Evolutionary conservation across 179 eudicot genomes (phyloP), one percentile per base, ranked within the genome.

Genomic region (Corrigiola litoralis): DNA sequence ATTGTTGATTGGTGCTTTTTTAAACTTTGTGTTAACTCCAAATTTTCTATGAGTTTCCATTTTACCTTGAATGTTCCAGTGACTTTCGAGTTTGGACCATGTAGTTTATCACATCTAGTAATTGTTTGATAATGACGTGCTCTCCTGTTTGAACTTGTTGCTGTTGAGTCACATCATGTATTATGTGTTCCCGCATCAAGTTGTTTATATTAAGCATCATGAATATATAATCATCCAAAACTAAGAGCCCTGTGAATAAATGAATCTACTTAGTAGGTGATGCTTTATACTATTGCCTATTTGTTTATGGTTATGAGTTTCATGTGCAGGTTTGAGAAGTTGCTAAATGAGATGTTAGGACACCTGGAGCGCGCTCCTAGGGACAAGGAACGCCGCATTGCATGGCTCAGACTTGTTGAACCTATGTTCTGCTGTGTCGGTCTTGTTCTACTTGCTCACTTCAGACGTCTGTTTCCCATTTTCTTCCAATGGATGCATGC

Each of bases 401-500:
- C 84, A 51, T 95, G 99, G 99, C 95, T 95, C 47, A 72, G 72
- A 55, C 79, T 83, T 71, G 74, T 83, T 54, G 97, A 85, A 47
- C 95, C 82, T 23, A 75, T 92, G 40, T 75, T 95, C 67, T 77
- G 71, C 67, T 69, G 80, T 67, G 50, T 84, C 57, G 97, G 99
- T 36, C 87, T 95, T 65, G 76, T 88, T 44, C 67, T 95, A 71
- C 71, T 95, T 60, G 92, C 86, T 72, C 97, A 95, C 75, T 91
- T 88, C 74, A 87, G 96, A 65, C 88, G 87, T 29, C 56, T 95
- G 70, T 87, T 95, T 69, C 96, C 97, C 48, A 87, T 95, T 44
- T 88, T 87, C 85, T 88, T 95, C 78, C 74, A 79, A 73, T 95
- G 99, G 99, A 81, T 95, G 83, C 99, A 91, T 77, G 88, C 87